Evolutionary conservation across 1,139 yeast species (phyloP).

Genomic region (Taiozyma sp.): DNA sequence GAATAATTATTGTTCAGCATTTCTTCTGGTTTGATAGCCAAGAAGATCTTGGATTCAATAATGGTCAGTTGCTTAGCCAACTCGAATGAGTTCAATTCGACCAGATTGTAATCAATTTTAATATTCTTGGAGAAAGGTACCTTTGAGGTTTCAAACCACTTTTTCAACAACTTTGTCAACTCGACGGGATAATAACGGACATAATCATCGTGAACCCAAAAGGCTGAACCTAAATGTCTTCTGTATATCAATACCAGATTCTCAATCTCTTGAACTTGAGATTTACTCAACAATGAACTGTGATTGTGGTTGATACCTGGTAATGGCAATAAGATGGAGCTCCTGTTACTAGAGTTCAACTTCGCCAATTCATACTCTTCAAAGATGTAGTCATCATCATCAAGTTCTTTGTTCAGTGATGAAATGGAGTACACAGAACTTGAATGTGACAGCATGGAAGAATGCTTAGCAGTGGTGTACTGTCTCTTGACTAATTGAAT

Average conservation of each 20-base stretch:
- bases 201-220: slow-evolving; percentile 18
- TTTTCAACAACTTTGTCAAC: slow-evolving; percentile 26
- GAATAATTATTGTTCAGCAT: slow-evolving; percentile 69
- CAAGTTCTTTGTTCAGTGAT: slow-evolving; percentile 24
- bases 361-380: slow-evolving; percentile 33
- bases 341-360: slow-evolving; percentile 24
- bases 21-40: slow-evolving; percentile 65
- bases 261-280: slow-evolving; percentile 28
- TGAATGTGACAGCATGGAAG: slow-evolving; percentile 26
- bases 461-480: slow-evolving; percentile 19
- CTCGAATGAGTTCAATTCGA: slow-evolving; percentile 74
- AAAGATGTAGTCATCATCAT: slow-evolving; percentile 31
- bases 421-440: slow-evolving; percentile 26
- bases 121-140: slow-evolving; percentile 7
- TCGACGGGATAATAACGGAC: slow-evolving; percentile 23
- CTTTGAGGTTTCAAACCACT: slow-evolving; percentile 34
- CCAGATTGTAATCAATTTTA: slow-evolving; percentile 36
- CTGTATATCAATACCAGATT: slow-evolving; percentile 25
- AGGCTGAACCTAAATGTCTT: slow-evolving; percentile 13
- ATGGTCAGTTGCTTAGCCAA: slow-evolving; percentile 81
- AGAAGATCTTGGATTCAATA: slow-evolving; percentile 69
- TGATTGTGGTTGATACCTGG: slow-evolving; percentile 26
- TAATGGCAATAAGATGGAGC: slow-evolving; percentile 28
- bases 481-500: slow-evolving; percentile 43
- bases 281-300: slow-evolving; percentile 27